Evolutionary conservation across 1,139 yeast species (phyloP), one percentile per base, ranked within the genome.

Genomic region (Yamadazyma songkhlaensis): DNA sequence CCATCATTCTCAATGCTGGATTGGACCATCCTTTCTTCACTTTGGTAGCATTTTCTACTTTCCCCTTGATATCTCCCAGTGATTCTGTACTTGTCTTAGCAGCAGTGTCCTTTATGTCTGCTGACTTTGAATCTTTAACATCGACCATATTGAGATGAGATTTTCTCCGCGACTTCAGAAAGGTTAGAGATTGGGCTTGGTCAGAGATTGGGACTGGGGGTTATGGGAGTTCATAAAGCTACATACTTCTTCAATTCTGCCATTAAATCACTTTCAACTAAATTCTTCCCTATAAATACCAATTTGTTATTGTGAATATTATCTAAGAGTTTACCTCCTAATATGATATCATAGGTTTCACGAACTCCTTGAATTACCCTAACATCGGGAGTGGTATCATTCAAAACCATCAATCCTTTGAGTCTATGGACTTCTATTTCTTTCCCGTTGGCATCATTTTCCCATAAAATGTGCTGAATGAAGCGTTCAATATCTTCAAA

Each of bases 311-410:
- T 55, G 1, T 41, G 59, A 6, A 67, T 60, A 2, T 61, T 64
- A 2, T 68, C 68, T 28, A 63, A 60, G 25, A 69, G 52, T 4
- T 51, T 53, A 0, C 73, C 77, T 0, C 76, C 77, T 11, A 76
- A 79, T 5, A 84, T 72, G 1, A 88, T 69, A 45, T 92, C 98
- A 58, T 88, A 92, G 0, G 96, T 87, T 42, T 88, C 95, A 43
- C 97, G 68, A 0, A 92, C 98, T 4, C 95, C 97, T 56, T 92
- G 98, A n/a, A 92, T 64, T 2, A 92, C 89, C 43, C 75, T 67
- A n/a, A 74, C 79, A 6, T 57, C 55, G 6, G 54, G 54, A 5
- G 39, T 35, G 4, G 39, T 35, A 6, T 31, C 30, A 7, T 25
- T 9, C 12, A 47, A 46, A 3, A 81, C 74, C 12, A 88, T 48